phyloP scores from a whole-genome alignment of 2,329 filamentous ascomycete genomes.

The Celoporthe dispersa region DNA sequence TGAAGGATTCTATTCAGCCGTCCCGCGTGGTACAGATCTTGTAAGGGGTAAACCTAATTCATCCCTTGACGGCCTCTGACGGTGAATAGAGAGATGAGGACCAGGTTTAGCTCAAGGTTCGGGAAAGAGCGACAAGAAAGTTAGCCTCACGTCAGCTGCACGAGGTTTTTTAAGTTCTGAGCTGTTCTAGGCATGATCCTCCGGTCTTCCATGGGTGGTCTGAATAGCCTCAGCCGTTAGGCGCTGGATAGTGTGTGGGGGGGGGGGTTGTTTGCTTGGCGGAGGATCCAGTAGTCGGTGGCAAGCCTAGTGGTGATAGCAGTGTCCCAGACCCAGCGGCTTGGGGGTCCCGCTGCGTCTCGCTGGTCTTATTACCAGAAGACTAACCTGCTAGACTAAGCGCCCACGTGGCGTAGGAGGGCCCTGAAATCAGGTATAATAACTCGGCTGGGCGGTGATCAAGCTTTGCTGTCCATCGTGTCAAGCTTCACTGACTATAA shows the following conservation, averaged over 20 bases:
- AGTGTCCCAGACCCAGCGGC: background rate
- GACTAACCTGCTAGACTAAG: too few species aligned
- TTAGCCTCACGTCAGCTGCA: background rate
- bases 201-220: background rate
- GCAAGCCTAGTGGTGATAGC: background rate
- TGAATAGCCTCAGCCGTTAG: slow-evolving; percentile 20
- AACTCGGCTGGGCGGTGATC: background rate
- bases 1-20: background rate
- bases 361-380: background rate
- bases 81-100: background rate
- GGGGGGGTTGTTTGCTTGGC: background rate
- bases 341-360: background rate
- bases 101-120: background rate
- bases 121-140: background rate
- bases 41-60: background rate
- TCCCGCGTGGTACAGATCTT: background rate
- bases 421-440: background rate
- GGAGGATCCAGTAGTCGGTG: background rate
- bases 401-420: background rate
- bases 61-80: background rate
- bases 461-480: background rate
- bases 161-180: background rate
- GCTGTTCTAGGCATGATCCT: background rate
- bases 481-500: background rate
- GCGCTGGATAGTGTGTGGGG: background rate